Percentiles rank a stretch among this genome's conserved stretches.
Evolutionary conservation across 495 filamentous ascomycete species (phyloP).

Genomic region (Neurospora sp.): DNA sequence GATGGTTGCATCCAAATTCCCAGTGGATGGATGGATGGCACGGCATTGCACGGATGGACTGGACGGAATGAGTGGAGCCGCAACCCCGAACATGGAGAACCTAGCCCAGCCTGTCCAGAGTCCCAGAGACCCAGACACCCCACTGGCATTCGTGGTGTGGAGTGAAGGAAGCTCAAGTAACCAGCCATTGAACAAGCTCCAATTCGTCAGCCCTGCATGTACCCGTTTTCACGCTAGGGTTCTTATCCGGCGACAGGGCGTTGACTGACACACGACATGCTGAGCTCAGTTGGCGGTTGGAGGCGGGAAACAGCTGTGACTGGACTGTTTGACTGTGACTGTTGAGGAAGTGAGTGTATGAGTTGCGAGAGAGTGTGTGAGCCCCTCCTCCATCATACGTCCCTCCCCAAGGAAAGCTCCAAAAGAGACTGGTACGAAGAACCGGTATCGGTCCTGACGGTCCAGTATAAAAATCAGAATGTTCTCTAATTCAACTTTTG

Average conservation of each 20-base stretch:
- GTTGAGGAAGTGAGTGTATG: background rate
- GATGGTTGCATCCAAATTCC: background rate
- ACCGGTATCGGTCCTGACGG: background rate
- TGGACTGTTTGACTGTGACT: background rate
- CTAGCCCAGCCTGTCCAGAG: background rate
- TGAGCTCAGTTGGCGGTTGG: background rate
- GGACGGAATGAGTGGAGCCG: background rate
- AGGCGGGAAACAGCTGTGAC: background rate
- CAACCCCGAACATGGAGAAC: background rate
- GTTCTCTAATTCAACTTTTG: background rate
- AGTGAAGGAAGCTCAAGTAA: background rate
- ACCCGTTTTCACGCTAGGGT: background rate
- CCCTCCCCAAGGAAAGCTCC: background rate
- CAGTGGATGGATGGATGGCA: background rate
- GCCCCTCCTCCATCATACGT: background rate
- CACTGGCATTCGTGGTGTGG: background rate
- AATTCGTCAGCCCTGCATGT: constrained; percentile 6
- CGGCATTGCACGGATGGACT: background rate
- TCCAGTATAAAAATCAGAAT: background rate
- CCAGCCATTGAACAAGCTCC: constrained; percentile 1
- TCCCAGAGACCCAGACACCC: background rate
- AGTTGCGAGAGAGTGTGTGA: background rate
- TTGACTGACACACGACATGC: constrained; percentile 1
- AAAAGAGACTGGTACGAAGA: background rate
- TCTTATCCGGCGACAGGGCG: constrained; percentile 2